phyloP scores from a whole-genome alignment of 2,329 filamentous ascomycete genomes.

The Claviceps sp. region DNA sequence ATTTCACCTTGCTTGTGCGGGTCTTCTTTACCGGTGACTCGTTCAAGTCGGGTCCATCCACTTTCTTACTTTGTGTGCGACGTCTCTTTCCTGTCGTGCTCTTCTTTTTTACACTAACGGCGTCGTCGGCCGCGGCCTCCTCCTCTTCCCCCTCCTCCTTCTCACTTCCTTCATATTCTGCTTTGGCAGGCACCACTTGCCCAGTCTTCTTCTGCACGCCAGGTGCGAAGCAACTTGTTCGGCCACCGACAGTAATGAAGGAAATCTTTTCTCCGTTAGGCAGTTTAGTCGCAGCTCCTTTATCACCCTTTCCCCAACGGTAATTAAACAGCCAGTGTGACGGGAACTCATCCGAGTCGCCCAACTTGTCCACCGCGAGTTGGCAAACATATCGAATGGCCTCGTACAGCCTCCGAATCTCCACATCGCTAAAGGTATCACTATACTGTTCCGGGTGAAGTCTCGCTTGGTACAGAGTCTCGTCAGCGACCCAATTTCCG shows the following conservation, averaged over 20 bases:
- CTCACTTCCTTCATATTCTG: conserved; percentile 8
- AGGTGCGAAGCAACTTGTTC: conserved; percentile 83
- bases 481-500: conserved; percentile 95
- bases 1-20: conserved; percentile 9
- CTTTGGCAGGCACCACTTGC: conserved; percentile 23
- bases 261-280: conserved; percentile 77
- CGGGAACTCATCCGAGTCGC: conserved; percentile 74
- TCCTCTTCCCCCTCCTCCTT: not conserved
- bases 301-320: conserved; percentile 83
- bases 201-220: conserved; percentile 70
- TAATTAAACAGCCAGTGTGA: conserved; percentile 79
- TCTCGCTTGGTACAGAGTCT: conserved; percentile 77
- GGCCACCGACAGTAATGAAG: conserved; percentile 77
- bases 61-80: conserved; percentile 16
- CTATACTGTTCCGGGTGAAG: conserved; percentile 91
- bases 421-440: conserved; percentile 59
- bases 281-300: conserved; percentile 49
- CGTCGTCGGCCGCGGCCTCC: not conserved
- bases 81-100: conserved; percentile 12
- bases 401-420: conserved; percentile 59
- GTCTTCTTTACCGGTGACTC: conserved; percentile 15
- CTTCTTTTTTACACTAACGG: conserved; percentile 5
- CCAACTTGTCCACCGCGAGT: conserved; percentile 63
- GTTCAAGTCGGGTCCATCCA: conserved; percentile 11
- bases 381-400: conserved; percentile 68